Evolutionary conservation across 164 flowering plant species (phyloP), one percentile per base, ranked within the genome.

Genomic region (Akebia trifoliata): DNA sequence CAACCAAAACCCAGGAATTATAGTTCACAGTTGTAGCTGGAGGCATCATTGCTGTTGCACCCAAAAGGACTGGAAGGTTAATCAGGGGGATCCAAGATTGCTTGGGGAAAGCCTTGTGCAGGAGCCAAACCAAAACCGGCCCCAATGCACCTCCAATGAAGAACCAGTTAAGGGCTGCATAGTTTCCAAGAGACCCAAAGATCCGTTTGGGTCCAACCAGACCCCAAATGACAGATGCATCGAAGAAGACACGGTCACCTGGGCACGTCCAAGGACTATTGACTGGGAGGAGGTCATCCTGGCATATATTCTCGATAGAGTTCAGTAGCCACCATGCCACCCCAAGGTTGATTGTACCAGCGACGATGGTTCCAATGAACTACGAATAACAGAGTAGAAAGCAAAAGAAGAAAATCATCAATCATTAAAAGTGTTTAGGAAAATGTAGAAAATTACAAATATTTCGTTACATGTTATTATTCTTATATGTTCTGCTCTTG

Each of bases 181-280:
- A 92, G 70, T 68, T 76, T 64, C 96, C 98, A 22, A 51, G 78
- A 6, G 64, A 1, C 10, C 96, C 95, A 25, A 92, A 89, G 24
- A 92, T 92, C 22, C 95, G 65, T 54, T 43, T 82, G 0, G 98
- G 98, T 46, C 98, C 95, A 1, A 77, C 93, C 54, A 92, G 57
- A 51, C 95, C 96, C 98, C 95, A 89, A 56, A 89, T 86, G 4
- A 92, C 98, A 2, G 96, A 92, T 50, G 98, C 96, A 68, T 87
- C 95, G 24, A 83, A 92, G 76, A 92, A 92, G 49, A 88, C 96
- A 9, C 93, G 72, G 42, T 92, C 93, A 18, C 78, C 60, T 1
- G 96, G 93, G 67, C 98, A 86, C 9, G 87, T 84, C 93, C 93
- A 89, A 0, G 88, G 84, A 43, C 96, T 86, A 59, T 73, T 60